Evolutionary conservation across 2,329 filamentous ascomycete species (phyloP), one percentile per base, ranked within the genome.

Genomic region (Chaetomiaceae sp.): DNA sequence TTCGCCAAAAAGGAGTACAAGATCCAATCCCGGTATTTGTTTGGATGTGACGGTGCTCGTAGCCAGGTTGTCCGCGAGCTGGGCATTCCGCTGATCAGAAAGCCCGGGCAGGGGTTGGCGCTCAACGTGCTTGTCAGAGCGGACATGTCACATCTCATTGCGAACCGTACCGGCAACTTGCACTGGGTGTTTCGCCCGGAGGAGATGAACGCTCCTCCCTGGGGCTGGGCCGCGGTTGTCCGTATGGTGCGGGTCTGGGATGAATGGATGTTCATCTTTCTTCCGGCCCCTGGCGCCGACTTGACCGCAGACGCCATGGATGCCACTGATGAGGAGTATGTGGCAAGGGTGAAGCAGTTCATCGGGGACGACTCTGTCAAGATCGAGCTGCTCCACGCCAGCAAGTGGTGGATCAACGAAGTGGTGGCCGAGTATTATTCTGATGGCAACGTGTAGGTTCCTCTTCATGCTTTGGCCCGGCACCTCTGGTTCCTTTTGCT

Each of bases 221-320:
- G 76, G 64, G 77, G 70, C 0, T 79, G 75, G 73, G 66, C 68
- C 27, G 65, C 63, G 3, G 64, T 80, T 55, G 68, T 75, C 2
- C 69, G 82, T 20, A 83, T 85, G 79, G 79, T 85, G 4, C 80
- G 77, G 65, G 75, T 80, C 0, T 85, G 81, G 81, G 61, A 76
- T 55, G 77, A 85, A 66, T 85, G 80, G 79, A 71, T 80, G 67
- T 77, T 78, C 39, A 77, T 79, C 50, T 62, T 81, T 14, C 66
- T 82, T 14, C 73, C 76, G 0, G 60, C 61, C 8, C 69, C 67
- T 0, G 68, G 68, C 3, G 61, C 62, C 16, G 65, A 72, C 43
- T 55, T 69, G 12, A 62, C 62, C 4, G 63, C 70, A 2, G 58
- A 64, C 16, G 59, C 60, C 1, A 60, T 61, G 51, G 66, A 68